Conservation (phyloP, 1,284 basidiomycete genomes). For the Schizopora paradoxa region DNA sequence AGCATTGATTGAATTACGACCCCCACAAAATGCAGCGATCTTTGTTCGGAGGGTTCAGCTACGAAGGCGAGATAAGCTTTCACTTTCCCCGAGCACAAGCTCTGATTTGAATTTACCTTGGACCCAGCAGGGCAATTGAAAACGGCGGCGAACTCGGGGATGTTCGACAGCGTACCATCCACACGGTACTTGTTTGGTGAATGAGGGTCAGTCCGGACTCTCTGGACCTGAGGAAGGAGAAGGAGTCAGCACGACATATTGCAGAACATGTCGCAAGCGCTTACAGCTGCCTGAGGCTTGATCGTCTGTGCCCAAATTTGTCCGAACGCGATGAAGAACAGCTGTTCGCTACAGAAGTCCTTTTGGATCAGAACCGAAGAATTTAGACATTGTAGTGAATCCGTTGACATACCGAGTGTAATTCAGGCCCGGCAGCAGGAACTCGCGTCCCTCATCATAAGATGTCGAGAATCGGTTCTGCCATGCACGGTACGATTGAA, state of each 20-base stretch:
- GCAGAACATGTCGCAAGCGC: slow-evolving; percentile 23
- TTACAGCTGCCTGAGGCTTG: slow-evolving; percentile 67
- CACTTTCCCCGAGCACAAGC: background rate
- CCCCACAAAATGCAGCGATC: slow-evolving; percentile 15
- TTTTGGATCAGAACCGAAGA: background rate
- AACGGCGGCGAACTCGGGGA: slow-evolving; percentile 73
- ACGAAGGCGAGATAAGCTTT: background rate
- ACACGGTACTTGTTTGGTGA: slow-evolving; percentile 77
- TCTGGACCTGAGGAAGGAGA: slow-evolving; percentile 49
- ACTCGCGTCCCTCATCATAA: slow-evolving; percentile 54
- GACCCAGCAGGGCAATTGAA: slow-evolving; percentile 69
- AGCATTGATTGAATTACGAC: background rate
- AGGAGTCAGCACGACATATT: slow-evolving; percentile 25
- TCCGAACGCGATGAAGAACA: slow-evolving; percentile 87
- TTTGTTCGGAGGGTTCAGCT: slow-evolving; percentile 23
- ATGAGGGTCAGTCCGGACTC: slow-evolving; percentile 84
- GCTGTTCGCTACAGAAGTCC: slow-evolving; percentile 65
- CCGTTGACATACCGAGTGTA: slow-evolving; percentile 53
- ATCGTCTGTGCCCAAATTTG: slow-evolving; percentile 73
- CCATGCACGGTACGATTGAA: slow-evolving; percentile 88
- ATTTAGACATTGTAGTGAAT: background rate
- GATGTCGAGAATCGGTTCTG: slow-evolving; percentile 58
- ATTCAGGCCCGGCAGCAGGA: slow-evolving; percentile 76
- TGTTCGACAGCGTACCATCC: slow-evolving; percentile 76
- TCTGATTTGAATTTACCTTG: slow-evolving; percentile 44